These are phyloP conservation scores for Lepidium africanum DNA, from an alignment of 345 rosid genomes.

Conservation along the genomic window DNA sequence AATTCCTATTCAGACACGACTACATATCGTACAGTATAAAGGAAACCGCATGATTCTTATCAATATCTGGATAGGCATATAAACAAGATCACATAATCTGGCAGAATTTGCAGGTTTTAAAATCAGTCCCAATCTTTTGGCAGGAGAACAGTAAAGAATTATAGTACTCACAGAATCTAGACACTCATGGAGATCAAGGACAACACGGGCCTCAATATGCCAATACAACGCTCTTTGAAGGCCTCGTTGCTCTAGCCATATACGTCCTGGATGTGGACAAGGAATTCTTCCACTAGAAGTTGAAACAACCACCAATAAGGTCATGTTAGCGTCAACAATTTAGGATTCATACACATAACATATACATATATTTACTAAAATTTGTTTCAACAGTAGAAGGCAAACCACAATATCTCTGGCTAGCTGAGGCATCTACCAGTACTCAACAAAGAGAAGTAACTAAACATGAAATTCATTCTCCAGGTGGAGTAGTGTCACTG, in stretches of 20 bases:
- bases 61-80: neutral
- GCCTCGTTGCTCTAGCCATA: constrained; percentile 98
- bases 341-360: neutral
- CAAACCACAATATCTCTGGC: neutral
- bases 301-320: neutral
- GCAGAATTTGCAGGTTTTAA: neutral
- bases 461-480: neutral
- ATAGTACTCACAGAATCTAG: constrained; percentile 47
- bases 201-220: constrained; percentile 99
- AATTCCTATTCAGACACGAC: neutral
- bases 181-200: constrained; percentile 79
- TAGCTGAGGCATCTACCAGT: neutral
- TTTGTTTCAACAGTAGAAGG: neutral
- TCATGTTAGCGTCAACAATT: neutral
- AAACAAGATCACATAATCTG: neutral
- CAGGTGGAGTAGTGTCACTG: neutral
- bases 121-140: neutral
- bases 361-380: neutral
- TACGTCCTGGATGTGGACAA: constrained; percentile 89
- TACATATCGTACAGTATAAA: neutral
- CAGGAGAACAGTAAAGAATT: neutral
- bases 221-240: constrained; percentile 86
- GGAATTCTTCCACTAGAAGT: constrained; percentile 69
- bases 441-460: neutral
- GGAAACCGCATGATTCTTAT: neutral